A percentile compares a stretch with the other conserved stretches of the same genome.
These are phyloP conservation scores for Phytophthora cryptogea DNA, from an alignment of 352 stramenopile genomes.

Conservation along the genomic window DNA sequence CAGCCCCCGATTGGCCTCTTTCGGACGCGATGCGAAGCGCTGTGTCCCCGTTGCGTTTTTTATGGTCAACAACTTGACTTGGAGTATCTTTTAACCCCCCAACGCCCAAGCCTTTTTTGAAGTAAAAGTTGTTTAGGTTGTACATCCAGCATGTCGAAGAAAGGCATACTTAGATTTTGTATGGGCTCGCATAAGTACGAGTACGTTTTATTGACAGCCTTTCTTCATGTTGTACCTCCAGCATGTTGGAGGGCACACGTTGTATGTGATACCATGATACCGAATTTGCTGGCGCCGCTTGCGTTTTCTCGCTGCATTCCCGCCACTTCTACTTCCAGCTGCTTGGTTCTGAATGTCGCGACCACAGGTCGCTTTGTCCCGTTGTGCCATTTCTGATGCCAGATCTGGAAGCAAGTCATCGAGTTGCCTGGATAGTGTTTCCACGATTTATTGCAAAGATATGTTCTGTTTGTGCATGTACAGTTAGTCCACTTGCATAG, in stretches of 20 bases:
- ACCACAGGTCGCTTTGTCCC: constrained; percentile 9
- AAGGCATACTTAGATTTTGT: not conserved
- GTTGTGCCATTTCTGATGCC: constrained; percentile 7
- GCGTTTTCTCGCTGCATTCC: not conserved
- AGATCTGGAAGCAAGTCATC: constrained; percentile 11
- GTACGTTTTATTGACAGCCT: not conserved
- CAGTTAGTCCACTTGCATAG: not conserved
- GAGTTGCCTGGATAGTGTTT: constrained; percentile 1
- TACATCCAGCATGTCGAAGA: not conserved
- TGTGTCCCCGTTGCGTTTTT: constrained; percentile 24
- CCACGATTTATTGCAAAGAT: constrained; percentile 8
- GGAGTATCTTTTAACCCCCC: too few relatives aligned
- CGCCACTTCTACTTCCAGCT: not conserved
- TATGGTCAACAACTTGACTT: constrained; percentile 15
- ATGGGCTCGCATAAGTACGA: constrained; percentile 6
- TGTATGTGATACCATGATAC: not conserved
- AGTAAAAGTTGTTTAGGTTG: too few relatives aligned
- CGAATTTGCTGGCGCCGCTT: not conserved
- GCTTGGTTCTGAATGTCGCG: constrained; percentile 1
- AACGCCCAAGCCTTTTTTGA: too few relatives aligned
- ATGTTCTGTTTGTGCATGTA: not conserved
- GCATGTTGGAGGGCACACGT: not conserved
- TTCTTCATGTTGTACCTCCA: not conserved
- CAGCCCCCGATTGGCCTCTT: constrained; percentile 9
- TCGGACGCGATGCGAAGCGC: constrained; percentile 24